Conservation (phyloP, 805 yeast species). For the Spathaspora sp. region DNA sequence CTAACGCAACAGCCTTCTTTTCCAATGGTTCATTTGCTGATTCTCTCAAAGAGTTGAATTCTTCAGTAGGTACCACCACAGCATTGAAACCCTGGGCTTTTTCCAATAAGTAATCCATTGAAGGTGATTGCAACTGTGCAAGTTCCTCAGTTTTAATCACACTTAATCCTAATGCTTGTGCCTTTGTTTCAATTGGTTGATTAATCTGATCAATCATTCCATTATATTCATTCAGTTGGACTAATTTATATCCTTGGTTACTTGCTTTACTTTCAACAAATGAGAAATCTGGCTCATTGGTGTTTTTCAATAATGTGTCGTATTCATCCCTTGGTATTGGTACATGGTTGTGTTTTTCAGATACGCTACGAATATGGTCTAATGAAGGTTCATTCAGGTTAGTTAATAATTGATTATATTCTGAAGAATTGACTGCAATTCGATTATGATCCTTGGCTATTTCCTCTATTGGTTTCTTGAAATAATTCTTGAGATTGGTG, state of each 20-base stretch:
- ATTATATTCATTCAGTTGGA: slow-evolving; percentile 9
- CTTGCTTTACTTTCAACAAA: slow-evolving; percentile 7
- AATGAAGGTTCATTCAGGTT: slow-evolving; percentile 20
- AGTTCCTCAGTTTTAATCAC: slow-evolving; percentile 7
- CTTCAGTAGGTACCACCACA: slow-evolving; percentile 11
- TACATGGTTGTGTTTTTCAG: slow-evolving; percentile 13
- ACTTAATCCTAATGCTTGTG: slow-evolving; percentile 4
- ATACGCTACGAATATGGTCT: slow-evolving; percentile 24
- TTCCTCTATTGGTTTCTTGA: slow-evolving; percentile 16
- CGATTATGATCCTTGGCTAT: slow-evolving; percentile 8
- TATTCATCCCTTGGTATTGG: slow-evolving; percentile 18
- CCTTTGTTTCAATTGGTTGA: slow-evolving; percentile 8
- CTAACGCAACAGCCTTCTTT: slow-evolving; percentile 10
- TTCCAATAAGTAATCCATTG: slow-evolving; percentile 20
- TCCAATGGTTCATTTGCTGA: slow-evolving; percentile 14
- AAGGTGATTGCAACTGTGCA: slow-evolving; percentile 21
- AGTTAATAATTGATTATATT: slow-evolving; percentile 5
- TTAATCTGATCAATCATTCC: background rate
- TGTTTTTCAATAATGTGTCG: background rate
- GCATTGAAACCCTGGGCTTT: slow-evolving; percentile 14
- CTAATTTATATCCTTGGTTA: slow-evolving; percentile 38
- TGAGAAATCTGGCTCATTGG: slow-evolving; percentile 8
- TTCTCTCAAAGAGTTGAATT: slow-evolving; percentile 8
- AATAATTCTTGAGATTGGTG: slow-evolving; percentile 11
- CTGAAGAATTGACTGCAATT: slow-evolving; percentile 4